These are phyloP conservation scores for Agrocybe chaxingu DNA, from an alignment of 768 basidiomycete genomes.

Conservation along the genomic window DNA sequence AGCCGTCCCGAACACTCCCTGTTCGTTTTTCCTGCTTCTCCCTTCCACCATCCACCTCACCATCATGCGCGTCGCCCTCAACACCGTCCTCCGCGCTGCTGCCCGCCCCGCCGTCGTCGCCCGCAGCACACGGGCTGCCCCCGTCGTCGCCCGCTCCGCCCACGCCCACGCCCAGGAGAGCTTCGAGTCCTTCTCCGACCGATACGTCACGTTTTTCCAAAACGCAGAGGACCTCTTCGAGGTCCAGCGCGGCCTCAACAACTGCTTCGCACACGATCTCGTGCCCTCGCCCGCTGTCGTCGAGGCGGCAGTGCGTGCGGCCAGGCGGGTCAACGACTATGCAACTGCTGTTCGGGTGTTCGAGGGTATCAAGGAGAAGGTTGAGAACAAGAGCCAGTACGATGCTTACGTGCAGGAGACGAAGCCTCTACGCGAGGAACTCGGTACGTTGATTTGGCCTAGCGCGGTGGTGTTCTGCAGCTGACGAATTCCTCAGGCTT, in stretches of 20 bases:
- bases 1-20: conserved; percentile 26
- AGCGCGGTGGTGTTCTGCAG: no score
- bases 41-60: conserved; percentile 18
- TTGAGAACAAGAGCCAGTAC: conserved; percentile 96
- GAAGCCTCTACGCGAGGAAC: conserved; percentile 83
- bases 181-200: conserved; percentile 91
- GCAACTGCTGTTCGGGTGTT: conserved; percentile 95
- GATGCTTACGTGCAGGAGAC: conserved; percentile 90
- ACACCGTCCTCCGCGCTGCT: conserved; percentile 58
- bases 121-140: conserved; percentile 33
- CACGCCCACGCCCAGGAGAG: conserved; percentile 81
- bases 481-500: conserved; percentile 13
- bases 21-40: conserved; percentile 16
- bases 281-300: conserved; percentile 83
- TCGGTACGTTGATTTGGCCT: no score
- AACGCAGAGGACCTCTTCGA: conserved; percentile 95
- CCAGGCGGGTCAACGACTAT: conserved; percentile 93
- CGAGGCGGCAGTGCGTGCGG: conserved; percentile 84
- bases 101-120: conserved; percentile 46
- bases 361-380: conserved; percentile 96
- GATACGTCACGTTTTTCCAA: conserved; percentile 93
- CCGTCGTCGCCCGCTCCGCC: conserved; percentile 44
- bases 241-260: conserved; percentile 98
- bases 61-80: conserved; percentile 56
- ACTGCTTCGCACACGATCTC: conserved; percentile 98